phyloP scores from a whole-genome alignment of 1,284 basidiomycete species.

The Schizophyllum commune region DNA sequence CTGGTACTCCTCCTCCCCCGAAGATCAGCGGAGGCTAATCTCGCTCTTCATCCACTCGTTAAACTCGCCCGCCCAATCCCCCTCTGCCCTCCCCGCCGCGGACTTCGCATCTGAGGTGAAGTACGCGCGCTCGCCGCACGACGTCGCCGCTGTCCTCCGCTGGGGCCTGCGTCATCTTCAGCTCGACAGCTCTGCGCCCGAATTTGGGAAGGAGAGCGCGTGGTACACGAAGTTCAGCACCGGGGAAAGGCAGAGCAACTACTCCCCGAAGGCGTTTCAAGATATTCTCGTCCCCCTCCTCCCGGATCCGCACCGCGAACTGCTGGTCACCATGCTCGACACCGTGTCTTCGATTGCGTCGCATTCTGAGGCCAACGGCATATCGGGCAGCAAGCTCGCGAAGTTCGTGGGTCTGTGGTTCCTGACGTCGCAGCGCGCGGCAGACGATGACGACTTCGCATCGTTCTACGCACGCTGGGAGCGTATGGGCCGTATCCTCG shows the following conservation, averaged over 20 bases:
- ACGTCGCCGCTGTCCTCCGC: slow-evolving; percentile 69
- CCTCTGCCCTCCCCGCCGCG: slow-evolving; percentile 33
- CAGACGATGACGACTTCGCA: slow-evolving; percentile 44
- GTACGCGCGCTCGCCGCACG: slow-evolving; percentile 59
- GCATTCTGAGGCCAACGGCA: slow-evolving; percentile 60
- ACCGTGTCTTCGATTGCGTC: slow-evolving; percentile 61
- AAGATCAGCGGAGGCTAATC: slow-evolving; percentile 58
- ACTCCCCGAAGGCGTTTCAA: slow-evolving; percentile 54
- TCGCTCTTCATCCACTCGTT: slow-evolving; percentile 64
- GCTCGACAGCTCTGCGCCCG: slow-evolving; percentile 35
- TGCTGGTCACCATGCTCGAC: slow-evolving; percentile 49
- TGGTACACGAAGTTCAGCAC: slow-evolving; percentile 62
- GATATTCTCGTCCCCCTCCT: slow-evolving; percentile 48
- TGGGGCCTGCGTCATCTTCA: slow-evolving; percentile 70
- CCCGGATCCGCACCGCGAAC: slow-evolving; percentile 45
- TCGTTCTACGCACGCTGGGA: slow-evolving; percentile 71
- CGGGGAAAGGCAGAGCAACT: slow-evolving; percentile 47
- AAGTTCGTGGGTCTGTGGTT: slow-evolving; percentile 71
- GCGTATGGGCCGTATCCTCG: slow-evolving; percentile 55
- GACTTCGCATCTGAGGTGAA: slow-evolving; percentile 57
- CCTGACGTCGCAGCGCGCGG: slow-evolving; percentile 36
- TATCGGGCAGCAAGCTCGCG: slow-evolving; percentile 65
- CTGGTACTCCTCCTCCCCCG: slow-evolving; percentile 66
- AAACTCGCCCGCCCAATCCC: slow-evolving; percentile 12
- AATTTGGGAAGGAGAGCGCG: slow-evolving; percentile 48